Evolutionary conservation across 257 asterid species (phyloP), one percentile per base, ranked within the genome.

Genomic region (Fraxinus cuspidata): DNA sequence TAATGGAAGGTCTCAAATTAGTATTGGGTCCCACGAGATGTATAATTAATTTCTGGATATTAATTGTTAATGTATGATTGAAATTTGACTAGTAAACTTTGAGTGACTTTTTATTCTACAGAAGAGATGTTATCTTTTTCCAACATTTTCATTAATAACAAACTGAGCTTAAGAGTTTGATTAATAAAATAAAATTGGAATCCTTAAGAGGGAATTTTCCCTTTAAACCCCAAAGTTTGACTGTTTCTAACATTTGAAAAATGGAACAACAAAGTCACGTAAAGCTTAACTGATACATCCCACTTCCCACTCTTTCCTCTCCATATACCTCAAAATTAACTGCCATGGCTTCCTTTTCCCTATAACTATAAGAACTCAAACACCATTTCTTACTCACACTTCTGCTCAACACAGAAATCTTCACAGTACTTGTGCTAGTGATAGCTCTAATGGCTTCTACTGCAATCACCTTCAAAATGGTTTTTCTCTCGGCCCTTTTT

Each of bases 361-460:
- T 4, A 19, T 51, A 37, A 35, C 40, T 47, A 58, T 60, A 23
- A 56, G 16, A 23, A 63, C 69, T 25, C 69, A 2, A 63, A 27
- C 69, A 11, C 69, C 35, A 63, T 63, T 27, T 25, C 8, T 25
- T 25, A 58, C 28, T 11, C n/a, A 27, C 77, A 1, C 70, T 35
- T 15, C 19, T 69, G 47, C 53, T 47, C 27, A 19, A 47, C 47
- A 16, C 38, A 72, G 5, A 25, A 25, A 74, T 74, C 44, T 53
- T 28, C 12, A 27, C 34, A 3, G 4, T 51, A 12, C 34, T 13
- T 21, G 2, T 34, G 60, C 27, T 40, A 42, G 12, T 42, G 73
- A 47, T 32, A 13, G 6, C 77, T 31, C 31, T 56, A 85, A 90
- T 87, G 94, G 86, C 82, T 71, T 68, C 74, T 49, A 70, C 78